A percentile compares a stretch with the other conserved stretches of the same genome.
Conservation (phyloP, 768 basidiomycete genomes). For the Serendipita sp. region DNA sequence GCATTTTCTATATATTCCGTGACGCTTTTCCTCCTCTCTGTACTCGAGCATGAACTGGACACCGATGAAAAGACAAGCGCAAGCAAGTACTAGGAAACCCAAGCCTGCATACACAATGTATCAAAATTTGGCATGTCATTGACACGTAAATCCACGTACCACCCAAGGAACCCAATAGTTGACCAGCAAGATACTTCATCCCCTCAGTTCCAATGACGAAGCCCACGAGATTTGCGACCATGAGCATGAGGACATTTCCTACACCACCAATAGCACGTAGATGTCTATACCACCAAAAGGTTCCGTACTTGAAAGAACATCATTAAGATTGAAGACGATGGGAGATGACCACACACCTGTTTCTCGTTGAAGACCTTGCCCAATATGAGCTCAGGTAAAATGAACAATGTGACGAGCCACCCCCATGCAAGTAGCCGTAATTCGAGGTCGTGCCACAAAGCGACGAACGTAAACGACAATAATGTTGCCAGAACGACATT, state of each 20-base stretch:
- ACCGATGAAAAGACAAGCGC: slow-evolving; percentile 56
- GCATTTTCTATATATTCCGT: slow-evolving; percentile 3
- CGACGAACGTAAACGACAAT: slow-evolving; percentile 88
- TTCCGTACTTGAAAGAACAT: slow-evolving; percentile 38
- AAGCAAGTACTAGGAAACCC: slow-evolving; percentile 44
- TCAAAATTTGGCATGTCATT: not conserved
- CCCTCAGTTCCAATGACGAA: slow-evolving; percentile 87
- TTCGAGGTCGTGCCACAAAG: slow-evolving; percentile 91
- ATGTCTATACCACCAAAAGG: slow-evolving; percentile 68
- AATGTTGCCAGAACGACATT: slow-evolving; percentile 45
- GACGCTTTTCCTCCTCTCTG: slow-evolving; percentile 20
- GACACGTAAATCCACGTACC: slow-evolving; percentile 30
- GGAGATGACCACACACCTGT: slow-evolving; percentile 34
- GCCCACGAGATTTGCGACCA: slow-evolving; percentile 83
- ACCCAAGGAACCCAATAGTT: slow-evolving; percentile 47
- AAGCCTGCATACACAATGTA: slow-evolving; percentile 30
- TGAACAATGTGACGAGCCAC: slow-evolving; percentile 84
- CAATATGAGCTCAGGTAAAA: slow-evolving; percentile 69
- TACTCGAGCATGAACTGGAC: slow-evolving; percentile 96
- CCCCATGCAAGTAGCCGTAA: slow-evolving; percentile 86
- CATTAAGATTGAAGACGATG: not conserved
- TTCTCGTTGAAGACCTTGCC: slow-evolving; percentile 41
- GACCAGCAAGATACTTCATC: slow-evolving; percentile 41
- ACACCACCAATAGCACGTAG: slow-evolving; percentile 69
- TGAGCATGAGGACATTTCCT: slow-evolving; percentile 75